Conservation (phyloP, 2,329 filamentous ascomycete genomes). For the Paraconiothyrium sp. region DNA sequence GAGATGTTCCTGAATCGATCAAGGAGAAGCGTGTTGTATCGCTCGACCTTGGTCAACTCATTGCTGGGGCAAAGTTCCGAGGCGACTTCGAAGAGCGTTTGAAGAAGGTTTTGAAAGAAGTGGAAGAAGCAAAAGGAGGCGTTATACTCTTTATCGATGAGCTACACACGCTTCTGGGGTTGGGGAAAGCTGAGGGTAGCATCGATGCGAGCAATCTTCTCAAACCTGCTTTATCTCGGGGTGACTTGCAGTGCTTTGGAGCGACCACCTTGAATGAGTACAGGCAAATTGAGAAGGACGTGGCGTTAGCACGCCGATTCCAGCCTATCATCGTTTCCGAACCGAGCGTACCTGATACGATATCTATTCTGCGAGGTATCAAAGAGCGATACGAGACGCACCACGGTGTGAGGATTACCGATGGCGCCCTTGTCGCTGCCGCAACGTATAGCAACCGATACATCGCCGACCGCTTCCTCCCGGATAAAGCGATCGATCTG, state of each 20-base stretch:
- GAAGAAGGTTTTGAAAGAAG: conserved; percentile 90
- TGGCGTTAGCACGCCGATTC: conserved; percentile 89
- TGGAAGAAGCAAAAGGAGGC: conserved; percentile 85
- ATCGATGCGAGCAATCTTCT: conserved; percentile 96
- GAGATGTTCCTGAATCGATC: conserved; percentile 94
- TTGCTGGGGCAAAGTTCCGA: conserved; percentile 93
- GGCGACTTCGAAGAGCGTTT: conserved; percentile 96
- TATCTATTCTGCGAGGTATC: conserved; percentile 94
- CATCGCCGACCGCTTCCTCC: conserved; percentile 93
- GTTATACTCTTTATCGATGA: conserved; percentile 97
- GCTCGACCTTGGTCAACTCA: conserved; percentile 88
- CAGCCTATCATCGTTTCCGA: conserved; percentile 95
- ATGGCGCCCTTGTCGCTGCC: conserved; percentile 89
- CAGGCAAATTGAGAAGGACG: conserved; percentile 93
- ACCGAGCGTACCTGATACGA: conserved; percentile 88
- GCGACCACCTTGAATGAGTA: conserved; percentile 95
- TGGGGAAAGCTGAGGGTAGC: conserved; percentile 94
- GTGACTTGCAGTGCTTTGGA: conserved; percentile 93
- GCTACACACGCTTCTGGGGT: conserved; percentile 86
- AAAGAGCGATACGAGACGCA: conserved; percentile 98
- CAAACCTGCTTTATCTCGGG: conserved; percentile 91
- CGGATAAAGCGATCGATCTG: conserved; percentile 96
- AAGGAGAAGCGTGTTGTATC: conserved; percentile 92
- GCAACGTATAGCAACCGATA: conserved; percentile 94
- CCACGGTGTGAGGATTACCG: conserved; percentile 93